Base-by-base conservation (phyloP, 306 rosid species). In the Trichosanthes truncata region DNA sequence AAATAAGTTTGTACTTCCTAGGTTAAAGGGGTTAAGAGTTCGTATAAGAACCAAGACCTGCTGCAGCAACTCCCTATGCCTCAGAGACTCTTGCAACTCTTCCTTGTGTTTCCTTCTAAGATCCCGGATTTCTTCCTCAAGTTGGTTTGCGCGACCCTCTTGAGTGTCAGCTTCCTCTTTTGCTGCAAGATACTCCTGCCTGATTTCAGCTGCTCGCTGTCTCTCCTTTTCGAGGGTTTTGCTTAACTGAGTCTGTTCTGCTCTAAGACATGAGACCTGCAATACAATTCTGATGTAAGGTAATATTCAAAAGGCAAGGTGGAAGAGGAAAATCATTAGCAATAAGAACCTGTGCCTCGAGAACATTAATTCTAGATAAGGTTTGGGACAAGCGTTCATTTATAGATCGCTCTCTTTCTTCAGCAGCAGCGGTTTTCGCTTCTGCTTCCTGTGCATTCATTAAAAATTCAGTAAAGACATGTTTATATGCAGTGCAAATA, bases 121-220 rank as follows among this genome's bases (percentile, higher is more conserved):
- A 73, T 91, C 96, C 82, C 88, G 85, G 62, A 91, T 87, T 79
- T 91, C 94, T 86, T 82, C 97, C 85, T 89, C 99, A 85, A 93
- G 96, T 86, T 96, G 99, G 87, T 77, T 91, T 74, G 81, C 94
- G 41, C 92, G 97, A 82, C 99, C 98, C 88, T 96, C 98, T 80
- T 85, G 96, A 45, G 99, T 93, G 83, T 96, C 96, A 80, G 99
- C 98, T 84, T 93, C 99, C 91, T 96, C 99, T 87, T 96, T 96
- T 77, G 90, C 92, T 38, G 92, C 96, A 83, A 91, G 98, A 89
- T 89, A 93, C 78, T 96, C 99, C 87, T 93, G 98, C 85, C 99
- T 89, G 87, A 90, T 96, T 87, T 96, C 99, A 88, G 99, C 94
- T 46, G 99, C 99, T 84, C 98, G 88, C 74, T 96, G 97, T 83